Percentiles rank a stretch among this genome's conserved stretches.
Conservation (phyloP, 257 asterid genomes). For the Nemophila menziesii region DNA sequence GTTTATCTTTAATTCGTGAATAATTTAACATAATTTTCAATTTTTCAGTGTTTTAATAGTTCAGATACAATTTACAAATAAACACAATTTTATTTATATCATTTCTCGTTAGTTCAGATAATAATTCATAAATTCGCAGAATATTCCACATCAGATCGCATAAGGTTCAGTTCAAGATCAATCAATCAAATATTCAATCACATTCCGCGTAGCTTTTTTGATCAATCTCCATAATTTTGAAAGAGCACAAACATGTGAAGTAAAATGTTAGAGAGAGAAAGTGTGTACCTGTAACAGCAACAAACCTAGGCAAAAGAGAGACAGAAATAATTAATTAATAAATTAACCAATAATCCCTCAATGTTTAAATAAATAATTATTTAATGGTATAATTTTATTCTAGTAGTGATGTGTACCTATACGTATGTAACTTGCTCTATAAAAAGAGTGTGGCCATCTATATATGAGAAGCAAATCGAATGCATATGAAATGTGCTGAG, state of each 20-base stretch:
- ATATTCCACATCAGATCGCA: background rate
- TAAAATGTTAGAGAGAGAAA: background rate
- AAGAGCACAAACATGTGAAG: background rate
- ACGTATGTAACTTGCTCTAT: no score
- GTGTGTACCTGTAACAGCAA: background rate
- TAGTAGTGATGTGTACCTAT: no score
- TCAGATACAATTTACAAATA: background rate
- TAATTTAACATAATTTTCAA: background rate
- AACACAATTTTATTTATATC: background rate
- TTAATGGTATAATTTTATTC: no score
- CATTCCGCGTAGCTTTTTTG: background rate
- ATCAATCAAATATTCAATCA: background rate
- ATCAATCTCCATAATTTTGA: background rate
- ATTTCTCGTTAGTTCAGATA: background rate
- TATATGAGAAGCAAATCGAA: conserved; percentile 12
- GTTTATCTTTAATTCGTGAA: background rate
- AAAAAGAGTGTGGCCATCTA: no score
- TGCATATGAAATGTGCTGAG: conserved; percentile 3
- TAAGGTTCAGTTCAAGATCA: background rate
- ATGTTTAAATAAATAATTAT: conserved; percentile 1
- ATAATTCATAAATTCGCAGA: background rate
- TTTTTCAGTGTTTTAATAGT: background rate
- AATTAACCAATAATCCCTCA: conserved; percentile 2
- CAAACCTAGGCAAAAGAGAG: conserved; percentile 15
- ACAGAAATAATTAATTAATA: conserved; percentile 20